phyloP scores from a whole-genome alignment of 2,329 filamentous ascomycete species.

The Magnaporthiopsis rhizophila region DNA sequence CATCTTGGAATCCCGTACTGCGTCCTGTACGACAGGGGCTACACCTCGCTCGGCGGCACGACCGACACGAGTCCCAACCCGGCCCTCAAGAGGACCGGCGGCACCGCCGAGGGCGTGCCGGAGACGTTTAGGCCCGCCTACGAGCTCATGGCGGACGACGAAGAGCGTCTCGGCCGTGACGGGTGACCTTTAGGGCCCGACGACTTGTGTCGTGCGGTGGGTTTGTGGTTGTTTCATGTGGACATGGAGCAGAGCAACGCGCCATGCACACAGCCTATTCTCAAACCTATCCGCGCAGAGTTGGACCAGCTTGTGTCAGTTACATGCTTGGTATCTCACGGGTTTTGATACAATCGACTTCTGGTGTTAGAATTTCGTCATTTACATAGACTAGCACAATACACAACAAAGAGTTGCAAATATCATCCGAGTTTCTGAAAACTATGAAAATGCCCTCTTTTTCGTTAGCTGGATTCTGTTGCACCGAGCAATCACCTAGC shows the following conservation, averaged over 20 bases:
- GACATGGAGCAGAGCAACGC: no score
- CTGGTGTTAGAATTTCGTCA: not conserved
- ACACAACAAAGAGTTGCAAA: not conserved
- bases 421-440: not conserved
- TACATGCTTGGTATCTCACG: not conserved
- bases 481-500: not conserved
- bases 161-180: slow-evolving; percentile 71
- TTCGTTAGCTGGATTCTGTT: not conserved
- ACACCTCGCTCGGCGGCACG: slow-evolving; percentile 85
- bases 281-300: no score
- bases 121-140: slow-evolving; percentile 61
- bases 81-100: slow-evolving; percentile 40
- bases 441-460: not conserved
- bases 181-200: not conserved
- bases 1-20: slow-evolving; percentile 79
- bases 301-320: not conserved
- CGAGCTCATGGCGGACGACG: slow-evolving; percentile 64
- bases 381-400: not conserved
- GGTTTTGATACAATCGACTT: not conserved
- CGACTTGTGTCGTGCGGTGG: no score
- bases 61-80: slow-evolving; percentile 89
- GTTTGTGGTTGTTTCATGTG: not conserved
- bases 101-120: slow-evolving; percentile 17
- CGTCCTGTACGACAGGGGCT: slow-evolving; percentile 76
- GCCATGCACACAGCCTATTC: no score